Conservation (phyloP, 1,284 basidiomycete species). For the Moesziomyces sp. region DNA sequence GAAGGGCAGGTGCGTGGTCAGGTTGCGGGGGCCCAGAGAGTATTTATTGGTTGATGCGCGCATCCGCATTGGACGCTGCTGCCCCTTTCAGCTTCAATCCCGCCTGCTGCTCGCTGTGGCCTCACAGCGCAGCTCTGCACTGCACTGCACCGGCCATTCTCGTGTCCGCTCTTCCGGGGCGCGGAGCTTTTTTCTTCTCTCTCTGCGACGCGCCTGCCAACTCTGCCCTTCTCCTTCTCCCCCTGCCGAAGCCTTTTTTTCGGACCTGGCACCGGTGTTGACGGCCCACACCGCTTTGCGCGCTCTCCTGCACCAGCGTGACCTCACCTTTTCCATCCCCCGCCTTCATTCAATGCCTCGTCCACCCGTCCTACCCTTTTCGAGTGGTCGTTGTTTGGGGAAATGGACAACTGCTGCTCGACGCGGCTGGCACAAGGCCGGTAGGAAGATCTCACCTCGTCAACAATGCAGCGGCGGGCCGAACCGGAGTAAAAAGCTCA, state of each 20-base stretch:
- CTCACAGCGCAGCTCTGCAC: neutral
- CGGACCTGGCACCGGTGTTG: slow-evolving; percentile 17
- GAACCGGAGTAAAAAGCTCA: slow-evolving; percentile 16
- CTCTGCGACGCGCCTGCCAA: too few species aligned
- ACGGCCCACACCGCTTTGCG: slow-evolving; percentile 5
- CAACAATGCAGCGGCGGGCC: slow-evolving; percentile 3
- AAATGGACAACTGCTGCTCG: too few species aligned
- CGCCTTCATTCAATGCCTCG: neutral
- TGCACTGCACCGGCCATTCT: neutral
- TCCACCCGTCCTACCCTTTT: too few species aligned
- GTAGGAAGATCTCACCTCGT: too few species aligned
- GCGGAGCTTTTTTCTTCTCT: too few species aligned
- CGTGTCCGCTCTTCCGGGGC: neutral
- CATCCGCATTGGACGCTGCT: neutral
- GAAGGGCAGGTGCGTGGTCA: neutral
- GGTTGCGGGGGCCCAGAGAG: slow-evolving; percentile 15
- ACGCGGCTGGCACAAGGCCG: too few species aligned
- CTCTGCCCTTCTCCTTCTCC: neutral
- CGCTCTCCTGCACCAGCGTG: neutral
- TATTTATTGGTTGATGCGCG: slow-evolving; percentile 6
- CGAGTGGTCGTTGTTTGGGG: too few species aligned
- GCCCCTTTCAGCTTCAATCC: neutral
- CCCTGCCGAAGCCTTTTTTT: neutral
- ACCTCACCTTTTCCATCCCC: neutral
- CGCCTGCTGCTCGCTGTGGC: neutral